A percentile compares a stretch with the other conserved stretches of the same genome.
phyloP scores from a whole-genome alignment of 106 monocot species.

The Dioscorea dumetorum region DNA sequence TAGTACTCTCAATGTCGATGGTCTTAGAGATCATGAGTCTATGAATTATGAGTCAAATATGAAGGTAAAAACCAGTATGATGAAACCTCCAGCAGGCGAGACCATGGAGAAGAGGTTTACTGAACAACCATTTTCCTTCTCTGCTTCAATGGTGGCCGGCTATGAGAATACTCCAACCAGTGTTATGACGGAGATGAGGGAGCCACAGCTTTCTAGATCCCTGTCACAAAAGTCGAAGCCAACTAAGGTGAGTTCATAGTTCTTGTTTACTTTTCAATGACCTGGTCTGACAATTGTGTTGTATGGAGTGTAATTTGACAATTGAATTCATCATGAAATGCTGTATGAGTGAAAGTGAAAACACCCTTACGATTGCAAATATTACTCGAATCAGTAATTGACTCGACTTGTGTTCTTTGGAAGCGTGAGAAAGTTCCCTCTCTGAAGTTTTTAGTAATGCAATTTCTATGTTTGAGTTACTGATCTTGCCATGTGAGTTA shows the following conservation, averaged over 20 bases:
- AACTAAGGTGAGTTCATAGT: constrained; percentile 31
- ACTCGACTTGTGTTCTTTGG: too few species aligned
- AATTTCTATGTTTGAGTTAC: too few species aligned
- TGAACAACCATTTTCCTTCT: constrained; percentile 28
- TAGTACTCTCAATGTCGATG: constrained; percentile 42
- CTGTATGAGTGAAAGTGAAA: too few species aligned
- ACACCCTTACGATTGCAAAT: too few species aligned
- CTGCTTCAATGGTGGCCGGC: constrained; percentile 16
- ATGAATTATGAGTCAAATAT: constrained; percentile 5
- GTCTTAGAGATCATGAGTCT: constrained; percentile 26
- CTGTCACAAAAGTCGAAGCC: constrained; percentile 58
- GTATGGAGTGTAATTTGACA: background rate
- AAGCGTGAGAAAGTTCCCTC: too few species aligned
- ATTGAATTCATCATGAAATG: background rate
- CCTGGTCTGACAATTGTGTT: background rate
- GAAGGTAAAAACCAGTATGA: background rate
- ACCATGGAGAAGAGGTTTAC: constrained; percentile 25
- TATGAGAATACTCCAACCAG: background rate
- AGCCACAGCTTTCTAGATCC: constrained; percentile 45
- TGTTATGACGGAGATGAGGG: constrained; percentile 6
- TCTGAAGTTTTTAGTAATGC: too few species aligned
- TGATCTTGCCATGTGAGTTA: too few species aligned
- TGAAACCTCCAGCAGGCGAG: constrained; percentile 7
- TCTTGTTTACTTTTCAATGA: background rate
- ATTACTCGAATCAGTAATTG: too few species aligned